These are phyloP conservation scores for Fusarium concolor DNA, from an alignment of 2,329 filamentous ascomycete genomes.

Conservation along the genomic window DNA sequence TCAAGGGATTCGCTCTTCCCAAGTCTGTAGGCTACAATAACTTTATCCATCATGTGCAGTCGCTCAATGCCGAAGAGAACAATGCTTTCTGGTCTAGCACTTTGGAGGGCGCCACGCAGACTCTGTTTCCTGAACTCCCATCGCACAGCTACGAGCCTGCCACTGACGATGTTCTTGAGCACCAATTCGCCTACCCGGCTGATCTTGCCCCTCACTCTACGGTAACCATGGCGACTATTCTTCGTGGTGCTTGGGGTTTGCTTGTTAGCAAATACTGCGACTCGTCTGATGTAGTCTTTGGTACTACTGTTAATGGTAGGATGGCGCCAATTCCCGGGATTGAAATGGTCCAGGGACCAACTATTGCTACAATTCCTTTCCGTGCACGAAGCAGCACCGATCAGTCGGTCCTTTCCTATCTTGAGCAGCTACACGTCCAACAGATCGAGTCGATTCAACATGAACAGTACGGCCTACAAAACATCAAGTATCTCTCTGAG, in stretches of 20 bases:
- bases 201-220: background rate
- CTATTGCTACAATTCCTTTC: conserved; percentile 51
- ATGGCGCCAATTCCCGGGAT: conserved; percentile 38
- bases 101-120: background rate
- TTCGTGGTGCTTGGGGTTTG: conserved; percentile 36
- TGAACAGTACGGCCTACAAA: conserved; percentile 31
- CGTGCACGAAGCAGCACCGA: conserved; percentile 44
- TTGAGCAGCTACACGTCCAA: conserved; percentile 49
- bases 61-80: background rate
- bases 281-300: conserved; percentile 43
- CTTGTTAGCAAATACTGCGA: conserved; percentile 16
- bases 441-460: conserved; percentile 16
- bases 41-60: background rate
- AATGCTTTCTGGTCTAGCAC: background rate
- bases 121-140: background rate
- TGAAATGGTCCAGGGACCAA: conserved; percentile 40
- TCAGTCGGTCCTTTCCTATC: conserved; percentile 51
- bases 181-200: background rate
- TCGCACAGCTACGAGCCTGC: background rate
- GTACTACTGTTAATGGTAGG: conserved; percentile 41
- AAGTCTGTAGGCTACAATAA: background rate
- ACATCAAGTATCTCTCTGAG: conserved; percentile 31
- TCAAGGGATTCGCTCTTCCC: background rate
- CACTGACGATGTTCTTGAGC: background rate
- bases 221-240: conserved; percentile 33